Percentiles rank a stretch among this genome's conserved stretches.
phyloP scores from a whole-genome alignment of 768 basidiomycete species.

The Boletus sp. region DNA sequence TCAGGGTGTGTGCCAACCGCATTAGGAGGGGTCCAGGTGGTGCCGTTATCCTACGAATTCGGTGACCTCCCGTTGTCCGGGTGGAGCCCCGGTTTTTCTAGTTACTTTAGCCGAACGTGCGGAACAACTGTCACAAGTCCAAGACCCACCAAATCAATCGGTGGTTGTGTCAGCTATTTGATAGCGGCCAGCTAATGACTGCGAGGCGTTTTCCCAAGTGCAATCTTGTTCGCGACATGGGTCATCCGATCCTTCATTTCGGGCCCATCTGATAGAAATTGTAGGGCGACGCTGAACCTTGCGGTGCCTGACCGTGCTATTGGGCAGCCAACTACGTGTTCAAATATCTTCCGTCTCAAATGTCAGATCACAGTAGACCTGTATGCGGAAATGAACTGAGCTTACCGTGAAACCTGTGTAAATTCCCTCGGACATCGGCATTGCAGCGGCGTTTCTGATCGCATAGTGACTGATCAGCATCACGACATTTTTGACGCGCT shows the following conservation, averaged over 20 bases:
- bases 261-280: not conserved
- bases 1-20: not conserved
- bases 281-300: not conserved
- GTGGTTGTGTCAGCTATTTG: not conserved
- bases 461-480: too few relatives aligned
- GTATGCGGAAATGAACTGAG: not conserved
- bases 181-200: not conserved
- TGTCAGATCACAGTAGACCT: not conserved
- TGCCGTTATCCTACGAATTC: constrained; percentile 15
- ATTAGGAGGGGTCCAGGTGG: constrained; percentile 1
- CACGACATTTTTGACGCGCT: not conserved
- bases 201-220: not conserved
- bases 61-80: not conserved
- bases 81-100: constrained; percentile 7
- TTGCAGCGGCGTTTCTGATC: not conserved
- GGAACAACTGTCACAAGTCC: not conserved
- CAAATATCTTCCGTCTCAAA: not conserved
- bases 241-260: not conserved
- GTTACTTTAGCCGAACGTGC: not conserved
- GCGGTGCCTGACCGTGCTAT: not conserved
- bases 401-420: not conserved
- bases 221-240: not conserved
- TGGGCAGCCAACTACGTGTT: not conserved
- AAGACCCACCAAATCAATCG: not conserved
- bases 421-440: not conserved